A percentile compares a stretch with the other conserved stretches of the same genome.
These are phyloP conservation scores for Scheffersomyces illinoinensis DNA, from an alignment of 1,139 yeast genomes.

Conservation along the genomic window DNA sequence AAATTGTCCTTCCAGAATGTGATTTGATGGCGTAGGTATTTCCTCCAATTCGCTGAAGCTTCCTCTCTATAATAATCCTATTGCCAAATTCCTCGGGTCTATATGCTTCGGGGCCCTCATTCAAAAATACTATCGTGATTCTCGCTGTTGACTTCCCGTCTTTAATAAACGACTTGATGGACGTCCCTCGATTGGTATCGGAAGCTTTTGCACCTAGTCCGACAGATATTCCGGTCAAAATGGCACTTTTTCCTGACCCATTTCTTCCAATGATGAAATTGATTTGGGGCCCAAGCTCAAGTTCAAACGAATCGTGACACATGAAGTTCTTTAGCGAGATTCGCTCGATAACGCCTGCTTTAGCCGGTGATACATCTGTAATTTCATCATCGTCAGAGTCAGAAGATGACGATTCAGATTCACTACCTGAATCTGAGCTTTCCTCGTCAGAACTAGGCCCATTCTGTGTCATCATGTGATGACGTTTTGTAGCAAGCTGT, in stretches of 20 bases:
- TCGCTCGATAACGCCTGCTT: constrained; percentile 57
- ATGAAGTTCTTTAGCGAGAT: constrained; percentile 68
- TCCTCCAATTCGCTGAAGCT: constrained; percentile 54
- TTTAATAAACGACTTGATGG: constrained; percentile 68
- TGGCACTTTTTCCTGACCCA: constrained; percentile 95
- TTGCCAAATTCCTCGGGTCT: constrained; percentile 66
- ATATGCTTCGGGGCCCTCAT: constrained; percentile 66
- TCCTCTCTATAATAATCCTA: constrained; percentile 69
- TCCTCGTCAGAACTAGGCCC: constrained; percentile 4
- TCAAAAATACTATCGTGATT: constrained; percentile 58
- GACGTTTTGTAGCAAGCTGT: constrained; percentile 1
- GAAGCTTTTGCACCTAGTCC: constrained; percentile 94
- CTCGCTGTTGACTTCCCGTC: constrained; percentile 73
- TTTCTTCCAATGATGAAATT: constrained; percentile 93
- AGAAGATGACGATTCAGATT: constrained; percentile 5
- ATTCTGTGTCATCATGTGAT: constrained; percentile 3
- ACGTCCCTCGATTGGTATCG: constrained; percentile 83
- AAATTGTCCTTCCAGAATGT: constrained; percentile 50
- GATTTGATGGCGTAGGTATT: constrained; percentile 55
- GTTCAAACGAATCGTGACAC: constrained; percentile 80
- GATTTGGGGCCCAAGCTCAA: constrained; percentile 78
- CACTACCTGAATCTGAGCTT: constrained; percentile 4
- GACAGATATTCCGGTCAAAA: constrained; percentile 85
- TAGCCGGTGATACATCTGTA: constrained; percentile 31
- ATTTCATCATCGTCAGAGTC: constrained; percentile 15